Conservation (phyloP, 805 yeast genomes). For the Barnettozyma pratensis region DNA sequence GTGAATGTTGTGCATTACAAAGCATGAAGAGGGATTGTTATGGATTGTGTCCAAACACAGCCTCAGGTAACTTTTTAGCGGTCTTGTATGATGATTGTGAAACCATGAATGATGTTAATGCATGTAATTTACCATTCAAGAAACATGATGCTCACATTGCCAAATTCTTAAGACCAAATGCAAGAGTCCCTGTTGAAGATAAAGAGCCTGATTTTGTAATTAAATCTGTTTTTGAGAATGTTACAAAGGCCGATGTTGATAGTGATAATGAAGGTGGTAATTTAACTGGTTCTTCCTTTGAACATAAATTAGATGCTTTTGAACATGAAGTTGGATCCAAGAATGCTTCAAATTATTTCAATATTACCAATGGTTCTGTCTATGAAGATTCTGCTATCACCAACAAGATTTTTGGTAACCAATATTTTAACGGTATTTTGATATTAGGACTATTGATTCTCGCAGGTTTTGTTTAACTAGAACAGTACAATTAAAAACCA, state of each 20-base stretch:
- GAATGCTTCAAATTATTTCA: not conserved
- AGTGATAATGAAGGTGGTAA: not conserved
- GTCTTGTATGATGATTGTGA: constrained; percentile 43
- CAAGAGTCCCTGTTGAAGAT: constrained; percentile 22
- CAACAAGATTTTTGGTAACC: not conserved
- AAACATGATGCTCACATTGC: constrained; percentile 33
- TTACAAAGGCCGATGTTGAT: constrained; percentile 7
- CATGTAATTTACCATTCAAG: constrained; percentile 45
- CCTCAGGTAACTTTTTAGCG: constrained; percentile 41
- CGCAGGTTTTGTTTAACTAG: not conserved
- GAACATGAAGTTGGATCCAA: not conserved
- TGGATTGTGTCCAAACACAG: constrained; percentile 42
- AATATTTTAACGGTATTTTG: not conserved
- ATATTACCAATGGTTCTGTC: not conserved
- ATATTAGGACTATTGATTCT: constrained; percentile 1
- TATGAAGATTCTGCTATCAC: constrained; percentile 6
- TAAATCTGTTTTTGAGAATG: constrained; percentile 16
- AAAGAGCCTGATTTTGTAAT: constrained; percentile 23
- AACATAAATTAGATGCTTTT: constrained; percentile 1
- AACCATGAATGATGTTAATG: constrained; percentile 42
- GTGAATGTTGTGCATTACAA: constrained; percentile 54
- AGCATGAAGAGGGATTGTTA: constrained; percentile 41
- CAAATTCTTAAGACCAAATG: constrained; percentile 23
- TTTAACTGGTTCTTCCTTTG: constrained; percentile 1
- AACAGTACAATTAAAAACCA: not conserved